These are phyloP conservation scores for Boletellus emodensis DNA, from an alignment of 768 basidiomycete species.

Conservation along the genomic window DNA sequence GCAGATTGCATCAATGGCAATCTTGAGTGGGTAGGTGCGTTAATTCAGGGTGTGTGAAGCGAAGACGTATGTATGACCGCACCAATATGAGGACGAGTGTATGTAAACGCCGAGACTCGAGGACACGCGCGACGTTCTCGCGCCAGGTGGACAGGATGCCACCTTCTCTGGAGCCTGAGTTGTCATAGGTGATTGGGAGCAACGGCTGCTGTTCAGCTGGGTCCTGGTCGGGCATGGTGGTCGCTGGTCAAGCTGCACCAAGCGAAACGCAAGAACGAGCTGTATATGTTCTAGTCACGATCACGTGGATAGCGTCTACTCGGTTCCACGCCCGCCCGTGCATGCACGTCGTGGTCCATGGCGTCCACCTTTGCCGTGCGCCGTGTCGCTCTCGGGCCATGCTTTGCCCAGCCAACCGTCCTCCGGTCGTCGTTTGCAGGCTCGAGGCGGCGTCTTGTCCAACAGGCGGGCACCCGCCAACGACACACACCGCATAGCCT, in stretches of 20 bases:
- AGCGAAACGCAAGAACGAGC: constrained; percentile 2
- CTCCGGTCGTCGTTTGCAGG: constrained; percentile 1
- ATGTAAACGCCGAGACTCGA: constrained; percentile 55
- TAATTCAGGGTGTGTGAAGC: constrained; percentile 13
- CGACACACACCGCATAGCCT: constrained; percentile 4
- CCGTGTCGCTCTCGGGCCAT: constrained; percentile 18
- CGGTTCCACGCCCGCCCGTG: not conserved
- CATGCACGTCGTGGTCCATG: constrained; percentile 3
- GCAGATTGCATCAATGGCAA: constrained; percentile 60
- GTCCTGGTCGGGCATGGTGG: constrained; percentile 35
- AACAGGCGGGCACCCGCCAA: constrained; percentile 1
- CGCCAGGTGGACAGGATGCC: constrained; percentile 20
- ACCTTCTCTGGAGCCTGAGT: constrained; percentile 4
- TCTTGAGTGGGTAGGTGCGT: constrained; percentile 33
- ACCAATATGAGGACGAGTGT: constrained; percentile 56
- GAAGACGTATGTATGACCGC: constrained; percentile 29
- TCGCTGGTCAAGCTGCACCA: constrained; percentile 16
- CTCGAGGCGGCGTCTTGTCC: constrained; percentile 3
- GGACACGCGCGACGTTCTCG: constrained; percentile 39
- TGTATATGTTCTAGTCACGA: constrained; percentile 15
- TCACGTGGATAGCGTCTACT: constrained; percentile 13
- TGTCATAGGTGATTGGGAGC: constrained; percentile 33
- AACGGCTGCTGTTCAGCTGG: constrained; percentile 47
- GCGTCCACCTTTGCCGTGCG: constrained; percentile 6
- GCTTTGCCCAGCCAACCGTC: constrained; percentile 1